Percentiles rank a stretch among this genome's conserved stretches.
These are phyloP conservation scores for Glarea lozoyensis DNA, from an alignment of 495 filamentous ascomycete species.

Conservation along the genomic window DNA sequence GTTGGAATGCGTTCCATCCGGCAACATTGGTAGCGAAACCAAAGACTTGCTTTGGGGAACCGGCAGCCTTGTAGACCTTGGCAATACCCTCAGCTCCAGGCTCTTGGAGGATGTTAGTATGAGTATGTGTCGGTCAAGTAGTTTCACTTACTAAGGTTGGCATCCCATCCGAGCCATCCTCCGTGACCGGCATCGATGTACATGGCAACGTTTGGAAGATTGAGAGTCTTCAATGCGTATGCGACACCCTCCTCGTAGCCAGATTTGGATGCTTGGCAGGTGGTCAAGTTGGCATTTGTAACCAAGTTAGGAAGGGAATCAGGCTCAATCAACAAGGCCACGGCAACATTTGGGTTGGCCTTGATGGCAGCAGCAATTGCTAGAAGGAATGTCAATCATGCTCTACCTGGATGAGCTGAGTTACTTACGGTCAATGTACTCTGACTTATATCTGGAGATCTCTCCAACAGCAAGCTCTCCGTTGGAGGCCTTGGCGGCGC, in stretches of 20 bases:
- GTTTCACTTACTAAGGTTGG: constrained; percentile 45
- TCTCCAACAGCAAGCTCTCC: constrained; percentile 51
- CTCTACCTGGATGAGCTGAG: not conserved
- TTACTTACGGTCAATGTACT: constrained; percentile 51
- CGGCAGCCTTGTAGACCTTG: constrained; percentile 55
- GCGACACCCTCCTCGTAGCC: constrained; percentile 61
- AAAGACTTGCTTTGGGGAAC: constrained; percentile 54
- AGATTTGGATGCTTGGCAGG: constrained; percentile 52
- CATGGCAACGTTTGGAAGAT: constrained; percentile 74
- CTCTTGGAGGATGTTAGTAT: constrained; percentile 16
- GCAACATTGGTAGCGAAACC: constrained; percentile 71
- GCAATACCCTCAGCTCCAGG: constrained; percentile 61
- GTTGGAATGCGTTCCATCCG: constrained; percentile 59
- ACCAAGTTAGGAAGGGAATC: constrained; percentile 76
- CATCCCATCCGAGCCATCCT: constrained; percentile 77
- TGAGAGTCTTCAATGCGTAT: constrained; percentile 64
- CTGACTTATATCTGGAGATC: constrained; percentile 53
- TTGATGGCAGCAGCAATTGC: constrained; percentile 49
- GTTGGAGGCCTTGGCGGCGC: constrained; percentile 67
- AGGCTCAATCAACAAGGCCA: constrained; percentile 57
- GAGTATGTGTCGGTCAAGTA: not conserved
- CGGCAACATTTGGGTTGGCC: constrained; percentile 43
- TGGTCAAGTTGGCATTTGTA: constrained; percentile 56
- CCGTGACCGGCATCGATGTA: constrained; percentile 75
- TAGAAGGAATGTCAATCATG: constrained; percentile 5